A percentile compares a stretch with the other conserved stretches of the same genome.
Evolutionary conservation across 345 rosid genomes (phyloP).

Genomic region (Gossypium bickii): DNA sequence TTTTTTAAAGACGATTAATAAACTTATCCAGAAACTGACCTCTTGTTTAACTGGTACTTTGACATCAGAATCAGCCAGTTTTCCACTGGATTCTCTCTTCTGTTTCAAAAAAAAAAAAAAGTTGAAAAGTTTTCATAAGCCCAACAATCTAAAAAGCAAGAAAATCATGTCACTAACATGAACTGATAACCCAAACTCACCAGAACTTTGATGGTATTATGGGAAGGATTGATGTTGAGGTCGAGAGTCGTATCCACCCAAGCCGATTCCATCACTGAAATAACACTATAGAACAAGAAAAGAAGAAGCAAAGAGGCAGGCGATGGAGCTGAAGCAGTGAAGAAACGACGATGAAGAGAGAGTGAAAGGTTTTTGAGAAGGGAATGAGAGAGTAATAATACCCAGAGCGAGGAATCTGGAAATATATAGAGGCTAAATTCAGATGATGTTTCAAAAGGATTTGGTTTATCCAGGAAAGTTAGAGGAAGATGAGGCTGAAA

Average conservation of each 20-base stretch:
- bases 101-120: conserved; percentile 15
- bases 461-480: conserved; percentile 29
- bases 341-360: conserved; percentile 14
- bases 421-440: conserved; percentile 14
- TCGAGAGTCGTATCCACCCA: conserved; percentile 54
- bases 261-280: conserved; percentile 31
- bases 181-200: conserved; percentile 32
- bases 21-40: conserved; percentile 28
- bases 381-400: conserved; percentile 23
- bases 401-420: neutral
- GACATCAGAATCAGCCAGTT: conserved; percentile 17
- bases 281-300: neutral
- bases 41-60: conserved; percentile 30
- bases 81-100: conserved; percentile 29
- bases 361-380: neutral
- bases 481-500: conserved; percentile 28
- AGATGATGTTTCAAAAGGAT: neutral
- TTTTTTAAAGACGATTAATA: conserved; percentile 11
- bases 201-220: conserved; percentile 20
- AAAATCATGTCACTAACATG: neutral
- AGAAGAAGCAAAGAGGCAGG: neutral
- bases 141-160: neutral
- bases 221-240: conserved; percentile 46
- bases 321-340: neutral
- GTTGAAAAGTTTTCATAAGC: neutral